Evolutionary conservation across 257 asterid genomes (phyloP).

Genomic region (Fraxinus anomala): DNA sequence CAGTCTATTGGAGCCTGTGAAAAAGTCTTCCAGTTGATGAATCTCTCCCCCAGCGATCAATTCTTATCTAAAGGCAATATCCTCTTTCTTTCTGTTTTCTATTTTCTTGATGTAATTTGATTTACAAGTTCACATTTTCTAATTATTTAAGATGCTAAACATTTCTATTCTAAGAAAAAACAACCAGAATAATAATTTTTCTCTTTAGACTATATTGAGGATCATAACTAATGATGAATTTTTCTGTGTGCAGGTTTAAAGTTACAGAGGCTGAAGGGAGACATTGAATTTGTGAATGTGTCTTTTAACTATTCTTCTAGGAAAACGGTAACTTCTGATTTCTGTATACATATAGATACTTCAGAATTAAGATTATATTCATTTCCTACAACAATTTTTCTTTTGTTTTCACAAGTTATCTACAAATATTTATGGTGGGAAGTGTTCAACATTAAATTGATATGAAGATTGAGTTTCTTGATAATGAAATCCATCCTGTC

Average conservation of each 20-base stretch:
- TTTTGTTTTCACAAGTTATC: background rate
- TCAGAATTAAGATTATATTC: background rate
- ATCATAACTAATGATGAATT: slow-evolving; percentile 7
- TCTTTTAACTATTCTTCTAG: slow-evolving; percentile 51
- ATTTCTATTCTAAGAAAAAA: background rate
- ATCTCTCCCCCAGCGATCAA: slow-evolving; percentile 41
- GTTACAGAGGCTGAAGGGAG: slow-evolving; percentile 41
- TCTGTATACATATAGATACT: background rate
- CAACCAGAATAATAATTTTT: slow-evolving; percentile 1
- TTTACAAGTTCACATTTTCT: background rate
- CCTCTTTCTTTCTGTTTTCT: background rate
- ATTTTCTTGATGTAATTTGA: background rate
- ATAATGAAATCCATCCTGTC: background rate
- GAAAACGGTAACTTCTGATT: slow-evolving; percentile 36
- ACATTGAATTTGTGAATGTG: slow-evolving; percentile 45
- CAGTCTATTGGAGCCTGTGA: slow-evolving; percentile 61
- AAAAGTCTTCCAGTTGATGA: slow-evolving; percentile 55
- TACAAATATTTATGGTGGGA: background rate
- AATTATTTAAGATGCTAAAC: slow-evolving; percentile 2
- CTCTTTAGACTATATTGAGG: background rate
- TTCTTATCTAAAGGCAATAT: slow-evolving; percentile 42
- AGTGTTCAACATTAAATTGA: background rate
- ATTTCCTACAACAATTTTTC: background rate
- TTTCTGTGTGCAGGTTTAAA: slow-evolving; percentile 40
- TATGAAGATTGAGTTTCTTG: background rate